Conservation (phyloP, 306 rosid species). For the Casuarina cunninghamiana region DNA sequence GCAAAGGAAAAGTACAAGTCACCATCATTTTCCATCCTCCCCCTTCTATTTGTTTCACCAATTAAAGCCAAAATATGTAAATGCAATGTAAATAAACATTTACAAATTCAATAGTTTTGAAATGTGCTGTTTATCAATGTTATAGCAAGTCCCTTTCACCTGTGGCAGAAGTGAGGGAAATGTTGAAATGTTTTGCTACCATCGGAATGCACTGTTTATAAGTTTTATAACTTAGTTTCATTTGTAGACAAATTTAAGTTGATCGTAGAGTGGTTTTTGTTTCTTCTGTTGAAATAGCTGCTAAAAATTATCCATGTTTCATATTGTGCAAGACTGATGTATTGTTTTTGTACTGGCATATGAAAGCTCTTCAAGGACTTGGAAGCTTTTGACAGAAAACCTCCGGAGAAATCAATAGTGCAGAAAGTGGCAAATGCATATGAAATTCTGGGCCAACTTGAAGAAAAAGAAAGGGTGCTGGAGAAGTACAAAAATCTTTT, state of each 20-base stretch:
- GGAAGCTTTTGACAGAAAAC: conserved; percentile 88
- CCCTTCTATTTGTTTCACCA: not conserved
- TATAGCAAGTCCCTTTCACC: not conserved
- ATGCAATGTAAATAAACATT: not conserved
- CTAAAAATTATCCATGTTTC: not conserved
- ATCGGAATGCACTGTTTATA: not conserved
- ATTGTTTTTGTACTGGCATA: conserved; percentile 29
- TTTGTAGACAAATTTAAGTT: not conserved
- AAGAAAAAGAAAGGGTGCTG: conserved; percentile 68
- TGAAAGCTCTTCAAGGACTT: conserved; percentile 79
- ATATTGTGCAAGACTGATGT: conserved; percentile 20
- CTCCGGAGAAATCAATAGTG: conserved; percentile 71
- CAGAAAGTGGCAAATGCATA: conserved; percentile 77
- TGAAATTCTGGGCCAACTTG: conserved; percentile 62
- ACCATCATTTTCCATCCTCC: not conserved
- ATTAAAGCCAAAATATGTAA: not conserved
- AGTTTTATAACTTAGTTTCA: conserved; percentile 8
- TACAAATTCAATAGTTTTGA: not conserved
- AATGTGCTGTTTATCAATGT: too few species aligned
- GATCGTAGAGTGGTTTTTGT: conserved; percentile 1
- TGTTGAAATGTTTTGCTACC: conserved; percentile 11
- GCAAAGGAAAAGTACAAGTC: not conserved
- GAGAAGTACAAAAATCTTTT: conserved; percentile 65
- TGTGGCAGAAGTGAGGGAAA: not conserved
- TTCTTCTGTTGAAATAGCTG: not conserved